A percentile compares a stretch with the other conserved stretches of the same genome.
Conservation (phyloP, 345 rosid genomes). For the Cardamine resedifolia region DNA sequence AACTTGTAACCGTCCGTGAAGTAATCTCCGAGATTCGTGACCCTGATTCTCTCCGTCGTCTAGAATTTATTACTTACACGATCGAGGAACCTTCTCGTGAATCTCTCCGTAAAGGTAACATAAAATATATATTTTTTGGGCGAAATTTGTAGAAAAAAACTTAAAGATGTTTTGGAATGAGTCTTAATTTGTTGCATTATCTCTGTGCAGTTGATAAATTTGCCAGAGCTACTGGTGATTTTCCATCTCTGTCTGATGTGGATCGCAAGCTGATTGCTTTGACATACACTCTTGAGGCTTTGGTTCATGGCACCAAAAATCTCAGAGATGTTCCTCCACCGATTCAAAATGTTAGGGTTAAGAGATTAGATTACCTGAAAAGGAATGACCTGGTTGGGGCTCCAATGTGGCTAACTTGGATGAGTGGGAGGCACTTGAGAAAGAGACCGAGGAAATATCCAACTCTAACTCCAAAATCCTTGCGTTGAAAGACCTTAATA, state of each 20-base stretch:
- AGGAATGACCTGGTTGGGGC: constrained; percentile 94
- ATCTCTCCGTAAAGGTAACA: constrained; percentile 65
- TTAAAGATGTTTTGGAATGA: not conserved
- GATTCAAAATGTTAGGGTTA: constrained; percentile 60
- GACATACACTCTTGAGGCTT: constrained; percentile 73
- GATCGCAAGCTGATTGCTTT: too few relatives aligned
- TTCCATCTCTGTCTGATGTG: constrained; percentile 76
- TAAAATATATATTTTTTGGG: not conserved
- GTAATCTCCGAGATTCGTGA: constrained; percentile 80
- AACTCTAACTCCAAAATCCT: constrained; percentile 62
- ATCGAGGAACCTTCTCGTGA: constrained; percentile 86
- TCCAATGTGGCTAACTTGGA: constrained; percentile 82
- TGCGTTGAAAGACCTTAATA: constrained; percentile 69
- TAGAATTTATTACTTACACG: constrained; percentile 55
- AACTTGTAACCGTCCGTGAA: constrained; percentile 75
- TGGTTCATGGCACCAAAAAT: constrained; percentile 70
- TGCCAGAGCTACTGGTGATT: constrained; percentile 82
- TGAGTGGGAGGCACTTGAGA: constrained; percentile 90
- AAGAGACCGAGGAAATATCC: constrained; percentile 47
- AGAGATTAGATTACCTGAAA: constrained; percentile 83
- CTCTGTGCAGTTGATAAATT: too few relatives aligned
- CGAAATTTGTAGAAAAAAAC: not conserved
- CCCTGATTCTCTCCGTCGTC: constrained; percentile 71
- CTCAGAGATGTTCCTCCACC: constrained; percentile 77
- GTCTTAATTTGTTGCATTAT: too few relatives aligned